These are phyloP conservation scores for Neonectria neomacrospora DNA, from an alignment of 2,329 filamentous ascomycete species.

Conservation along the genomic window DNA sequence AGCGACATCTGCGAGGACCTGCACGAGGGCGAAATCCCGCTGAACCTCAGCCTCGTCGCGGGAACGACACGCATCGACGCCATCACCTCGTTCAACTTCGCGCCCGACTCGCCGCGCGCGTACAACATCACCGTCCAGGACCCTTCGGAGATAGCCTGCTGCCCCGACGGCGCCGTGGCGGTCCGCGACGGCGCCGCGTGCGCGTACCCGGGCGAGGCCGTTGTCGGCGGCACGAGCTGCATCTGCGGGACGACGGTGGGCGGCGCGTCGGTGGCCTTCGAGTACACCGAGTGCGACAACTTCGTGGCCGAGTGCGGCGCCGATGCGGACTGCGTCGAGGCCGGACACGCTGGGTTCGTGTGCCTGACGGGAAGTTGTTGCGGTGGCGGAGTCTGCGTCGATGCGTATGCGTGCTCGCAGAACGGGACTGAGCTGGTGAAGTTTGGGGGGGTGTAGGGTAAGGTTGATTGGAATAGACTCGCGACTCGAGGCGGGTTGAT, in stretches of 20 bases:
- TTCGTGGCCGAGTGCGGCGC: constrained; percentile 42
- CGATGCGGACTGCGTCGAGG: constrained; percentile 44
- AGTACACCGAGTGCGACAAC: constrained; percentile 49
- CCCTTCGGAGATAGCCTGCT: constrained; percentile 48
- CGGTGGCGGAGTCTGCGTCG: constrained; percentile 50
- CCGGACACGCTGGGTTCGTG: constrained; percentile 42
- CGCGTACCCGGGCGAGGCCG: constrained; percentile 47
- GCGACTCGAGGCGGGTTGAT: not conserved
- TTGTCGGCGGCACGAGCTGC: constrained; percentile 47
- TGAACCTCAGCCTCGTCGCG: constrained; percentile 49
- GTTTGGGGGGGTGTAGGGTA: constrained; percentile 21
- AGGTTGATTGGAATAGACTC: not conserved
- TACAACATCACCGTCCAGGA: constrained; percentile 52
- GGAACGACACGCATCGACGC: constrained; percentile 45
- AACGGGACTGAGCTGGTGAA: constrained; percentile 46
- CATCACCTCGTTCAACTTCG: constrained; percentile 46
- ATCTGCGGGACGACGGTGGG: constrained; percentile 48
- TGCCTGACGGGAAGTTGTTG: constrained; percentile 52
- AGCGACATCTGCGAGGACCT: constrained; percentile 51
- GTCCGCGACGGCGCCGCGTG: constrained; percentile 37
- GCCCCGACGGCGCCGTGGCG: constrained; percentile 43
- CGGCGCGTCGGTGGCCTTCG: constrained; percentile 46
- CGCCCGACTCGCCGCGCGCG: constrained; percentile 38
- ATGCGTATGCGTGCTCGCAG: constrained; percentile 52
- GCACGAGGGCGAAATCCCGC: constrained; percentile 46